Percentiles rank a stretch among this genome's conserved stretches.
Evolutionary conservation across 495 filamentous ascomycete genomes (phyloP).

Genomic region (Emericellopsis terricola): DNA sequence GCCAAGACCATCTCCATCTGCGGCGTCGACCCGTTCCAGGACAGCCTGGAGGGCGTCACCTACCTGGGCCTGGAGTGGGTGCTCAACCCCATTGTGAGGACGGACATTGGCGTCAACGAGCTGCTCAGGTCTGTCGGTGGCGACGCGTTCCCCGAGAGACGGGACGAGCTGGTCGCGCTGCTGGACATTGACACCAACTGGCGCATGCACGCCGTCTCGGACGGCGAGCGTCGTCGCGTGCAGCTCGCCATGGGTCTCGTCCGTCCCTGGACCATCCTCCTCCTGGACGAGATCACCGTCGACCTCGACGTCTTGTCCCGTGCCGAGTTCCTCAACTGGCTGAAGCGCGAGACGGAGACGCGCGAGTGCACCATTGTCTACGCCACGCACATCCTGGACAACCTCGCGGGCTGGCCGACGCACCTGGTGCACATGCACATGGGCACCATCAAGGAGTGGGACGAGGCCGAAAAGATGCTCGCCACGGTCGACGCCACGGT

Average conservation of each 20-base stretch:
- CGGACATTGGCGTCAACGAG: slow-evolving; percentile 79
- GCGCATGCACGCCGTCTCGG: slow-evolving; percentile 88
- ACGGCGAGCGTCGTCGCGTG: slow-evolving; percentile 80
- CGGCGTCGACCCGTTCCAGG: slow-evolving; percentile 79
- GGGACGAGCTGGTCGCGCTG: slow-evolving; percentile 73
- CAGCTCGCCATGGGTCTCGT: slow-evolving; percentile 93
- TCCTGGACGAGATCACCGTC: slow-evolving; percentile 95
- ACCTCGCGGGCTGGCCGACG: slow-evolving; percentile 79
- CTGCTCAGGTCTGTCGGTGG: slow-evolving; percentile 77
- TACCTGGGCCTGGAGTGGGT: slow-evolving; percentile 98
- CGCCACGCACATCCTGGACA: slow-evolving; percentile 93
- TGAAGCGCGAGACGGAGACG: slow-evolving; percentile 71
- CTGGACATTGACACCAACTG: slow-evolving; percentile 83
- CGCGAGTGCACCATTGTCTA: slow-evolving; percentile 86
- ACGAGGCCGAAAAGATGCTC: slow-evolving; percentile 37
- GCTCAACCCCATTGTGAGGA: slow-evolving; percentile 89
- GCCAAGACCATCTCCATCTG: slow-evolving; percentile 49
- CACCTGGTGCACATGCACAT: slow-evolving; percentile 91
- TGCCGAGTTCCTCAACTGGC: slow-evolving; percentile 67
- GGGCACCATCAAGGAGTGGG: slow-evolving; percentile 73
- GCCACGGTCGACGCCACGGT: slow-evolving; percentile 16
- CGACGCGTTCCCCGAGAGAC: slow-evolving; percentile 55
- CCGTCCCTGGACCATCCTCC: slow-evolving; percentile 76
- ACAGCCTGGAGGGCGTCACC: slow-evolving; percentile 76
- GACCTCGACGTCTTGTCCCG: slow-evolving; percentile 79